These are phyloP conservation scores for Zasmidium citrigriseum DNA, from an alignment of 2,329 filamentous ascomycete genomes.

Conservation along the genomic window DNA sequence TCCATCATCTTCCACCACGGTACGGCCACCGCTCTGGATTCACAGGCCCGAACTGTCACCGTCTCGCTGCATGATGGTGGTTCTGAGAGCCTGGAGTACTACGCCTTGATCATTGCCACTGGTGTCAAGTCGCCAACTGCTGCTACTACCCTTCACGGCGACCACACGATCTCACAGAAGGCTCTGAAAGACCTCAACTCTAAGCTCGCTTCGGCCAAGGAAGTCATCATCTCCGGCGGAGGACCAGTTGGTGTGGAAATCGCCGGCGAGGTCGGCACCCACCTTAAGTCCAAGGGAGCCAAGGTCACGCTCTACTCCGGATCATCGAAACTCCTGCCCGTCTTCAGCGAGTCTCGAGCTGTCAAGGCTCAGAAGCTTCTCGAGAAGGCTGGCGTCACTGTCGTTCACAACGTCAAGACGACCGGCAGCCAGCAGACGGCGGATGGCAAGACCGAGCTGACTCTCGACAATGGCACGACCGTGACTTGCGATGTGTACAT, in stretches of 20 bases:
- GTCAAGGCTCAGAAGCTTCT: conserved; percentile 49
- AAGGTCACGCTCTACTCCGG: conserved; percentile 50
- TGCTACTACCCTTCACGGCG: conserved; percentile 46
- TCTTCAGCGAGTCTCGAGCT: conserved; percentile 42
- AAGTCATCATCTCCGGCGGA: conserved; percentile 39
- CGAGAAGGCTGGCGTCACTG: conserved; percentile 46
- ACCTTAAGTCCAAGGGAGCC: conserved; percentile 40
- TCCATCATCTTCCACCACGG: conserved; percentile 51
- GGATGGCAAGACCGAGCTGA: conserved; percentile 44
- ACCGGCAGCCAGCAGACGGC: conserved; percentile 30
- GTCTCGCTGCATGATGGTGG: conserved; percentile 38
- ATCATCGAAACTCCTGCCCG: conserved; percentile 41
- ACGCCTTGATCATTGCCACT: conserved; percentile 59
- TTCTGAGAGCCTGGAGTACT: conserved; percentile 46
- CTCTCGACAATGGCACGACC: conserved; percentile 48
- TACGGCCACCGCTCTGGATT: conserved; percentile 50
- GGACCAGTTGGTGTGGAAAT: conserved; percentile 42
- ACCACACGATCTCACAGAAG: conserved; percentile 33
- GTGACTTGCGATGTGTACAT: conserved; percentile 56
- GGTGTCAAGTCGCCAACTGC: conserved; percentile 51
- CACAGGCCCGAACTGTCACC: conserved; percentile 44
- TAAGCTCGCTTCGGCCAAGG: conserved; percentile 37
- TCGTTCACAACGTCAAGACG: conserved; percentile 33
- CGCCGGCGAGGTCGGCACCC: conserved; percentile 38
- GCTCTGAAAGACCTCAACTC: conserved; percentile 35